phyloP scores from a whole-genome alignment of 177 flowering plant genomes.

The Vitis hybrid region DNA sequence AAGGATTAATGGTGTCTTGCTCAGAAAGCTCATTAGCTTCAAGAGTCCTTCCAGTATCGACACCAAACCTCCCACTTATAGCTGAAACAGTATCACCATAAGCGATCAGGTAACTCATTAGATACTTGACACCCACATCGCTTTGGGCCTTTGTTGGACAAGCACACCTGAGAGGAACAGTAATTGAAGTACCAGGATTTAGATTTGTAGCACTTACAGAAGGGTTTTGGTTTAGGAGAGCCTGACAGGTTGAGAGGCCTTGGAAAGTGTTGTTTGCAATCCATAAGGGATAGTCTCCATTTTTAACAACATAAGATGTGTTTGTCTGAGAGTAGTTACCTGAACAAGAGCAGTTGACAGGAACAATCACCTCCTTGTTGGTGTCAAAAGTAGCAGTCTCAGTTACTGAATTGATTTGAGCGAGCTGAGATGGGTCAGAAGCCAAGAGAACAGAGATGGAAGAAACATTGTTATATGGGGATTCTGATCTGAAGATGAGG shows the following conservation, averaged over 20 bases:
- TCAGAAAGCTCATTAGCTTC: conserved; percentile 60
- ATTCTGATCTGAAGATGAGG: conserved; percentile 12
- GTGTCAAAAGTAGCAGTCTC: not conserved
- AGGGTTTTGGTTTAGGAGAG: conserved; percentile 42
- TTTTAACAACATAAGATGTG: conserved; percentile 9
- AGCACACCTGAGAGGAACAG: conserved; percentile 87
- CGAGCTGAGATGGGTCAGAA: conserved; percentile 9
- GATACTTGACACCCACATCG: conserved; percentile 49
- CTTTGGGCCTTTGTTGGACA: conserved; percentile 75
- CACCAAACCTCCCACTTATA: conserved; percentile 53
- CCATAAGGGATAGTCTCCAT: not conserved
- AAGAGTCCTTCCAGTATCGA: conserved; percentile 27
- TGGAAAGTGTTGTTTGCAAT: conserved; percentile 67
- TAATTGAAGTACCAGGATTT: conserved; percentile 32
- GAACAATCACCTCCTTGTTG: conserved; percentile 13
- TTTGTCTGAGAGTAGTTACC: conserved; percentile 24
- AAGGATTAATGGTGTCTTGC: conserved; percentile 33
- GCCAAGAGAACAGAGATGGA: conserved; percentile 17
- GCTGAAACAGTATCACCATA: conserved; percentile 33
- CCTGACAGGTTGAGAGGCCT: conserved; percentile 78
- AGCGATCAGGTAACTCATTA: conserved; percentile 52
- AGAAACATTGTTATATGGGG: conserved; percentile 9
- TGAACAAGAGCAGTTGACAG: conserved; percentile 25
- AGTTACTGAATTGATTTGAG: conserved; percentile 15
- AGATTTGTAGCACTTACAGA: conserved; percentile 9